phyloP scores from a whole-genome alignment of 108 stramenopile genomes.

The Nitzschia inconspicua region DNA sequence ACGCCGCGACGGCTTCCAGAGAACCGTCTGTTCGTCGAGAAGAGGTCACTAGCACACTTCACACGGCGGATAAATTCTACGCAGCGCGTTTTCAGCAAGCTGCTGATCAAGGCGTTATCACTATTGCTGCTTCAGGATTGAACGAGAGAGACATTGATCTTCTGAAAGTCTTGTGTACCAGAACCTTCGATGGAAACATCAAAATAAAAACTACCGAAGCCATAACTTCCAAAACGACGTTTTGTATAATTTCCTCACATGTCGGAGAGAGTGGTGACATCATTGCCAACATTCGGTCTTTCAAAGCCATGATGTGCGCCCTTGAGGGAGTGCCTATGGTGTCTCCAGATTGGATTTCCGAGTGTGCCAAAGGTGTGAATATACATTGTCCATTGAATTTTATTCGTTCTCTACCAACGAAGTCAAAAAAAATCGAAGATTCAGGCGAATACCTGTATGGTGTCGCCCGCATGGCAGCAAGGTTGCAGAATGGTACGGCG shows the following conservation, averaged over 20 bases:
- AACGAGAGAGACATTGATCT: conserved; percentile 43
- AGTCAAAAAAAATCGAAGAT: background rate
- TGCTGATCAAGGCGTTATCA: conserved; percentile 8
- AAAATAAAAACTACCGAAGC: conserved; percentile 49
- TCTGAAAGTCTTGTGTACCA: conserved; percentile 36
- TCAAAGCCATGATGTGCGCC: conserved; percentile 76
- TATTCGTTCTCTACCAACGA: conserved; percentile 49
- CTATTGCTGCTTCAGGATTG: conserved; percentile 51
- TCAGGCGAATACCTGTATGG: conserved; percentile 28
- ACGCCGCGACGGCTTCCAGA: too few species aligned
- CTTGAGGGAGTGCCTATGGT: conserved; percentile 76
- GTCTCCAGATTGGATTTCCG: conserved; percentile 54
- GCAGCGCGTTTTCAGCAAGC: conserved; percentile 6
- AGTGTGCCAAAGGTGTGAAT: conserved; percentile 24
- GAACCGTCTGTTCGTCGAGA: too few species aligned
- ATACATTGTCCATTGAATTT: conserved; percentile 4
- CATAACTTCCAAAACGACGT: conserved; percentile 55
- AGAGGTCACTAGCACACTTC: too few species aligned
- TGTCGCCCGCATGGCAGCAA: conserved; percentile 57
- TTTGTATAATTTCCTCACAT: conserved; percentile 53
- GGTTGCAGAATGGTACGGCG: conserved; percentile 6
- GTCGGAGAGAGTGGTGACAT: conserved; percentile 4
- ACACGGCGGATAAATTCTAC: conserved; percentile 33
- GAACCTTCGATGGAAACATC: conserved; percentile 45
- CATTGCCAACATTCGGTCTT: conserved; percentile 47